Evolutionary conservation across 2,329 filamentous ascomycete species (phyloP), one percentile per base, ranked within the genome.

Genomic region (Ceratocystiopsis brevicomis): DNA sequence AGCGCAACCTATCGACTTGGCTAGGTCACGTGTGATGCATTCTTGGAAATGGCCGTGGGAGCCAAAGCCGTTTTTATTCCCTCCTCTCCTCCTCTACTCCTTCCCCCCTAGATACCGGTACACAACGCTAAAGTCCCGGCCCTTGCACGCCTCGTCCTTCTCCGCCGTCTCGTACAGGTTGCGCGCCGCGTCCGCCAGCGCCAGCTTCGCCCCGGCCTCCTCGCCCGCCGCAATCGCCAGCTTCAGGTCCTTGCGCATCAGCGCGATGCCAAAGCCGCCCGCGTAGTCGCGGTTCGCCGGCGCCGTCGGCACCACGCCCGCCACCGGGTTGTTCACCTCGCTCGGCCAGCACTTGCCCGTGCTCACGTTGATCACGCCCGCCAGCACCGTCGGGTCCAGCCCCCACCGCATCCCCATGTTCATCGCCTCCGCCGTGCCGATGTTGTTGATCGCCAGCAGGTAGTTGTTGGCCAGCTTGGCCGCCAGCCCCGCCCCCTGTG

Each of bases 391-490:
- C 2, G 73, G 64, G 47, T 77, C 72, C 8, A 78, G 60, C 0
- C 75, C 75, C 61, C 68, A 73, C 46, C 61, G 63, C 41, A 76
- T 66, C n/a, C 74, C 74, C 18, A 78, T 58, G 52, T 76, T 73
- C 73, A 78, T 77, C 17, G 74, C 73, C 56, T 78, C 75, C 5
- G 73, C 72, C 3, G 73, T 75, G 5, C 71, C 74, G 45, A 78
- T 86, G 61, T 98, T 98, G 66, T 86, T 92, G 52, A 96, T 76
- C 4, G 87, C 88, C 4, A 98, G 68, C 25, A 96, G 73, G 59
- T 98, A 98, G 61, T 98, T 98, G 64, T 98, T 98, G 43, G 88
- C 87, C 32, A 98, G 69, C 63, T 98, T 98, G 36, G 82, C 90
- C 12, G 85, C 82, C 1, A 98, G 70, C 0, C 90, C 90, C 3